These are phyloP conservation scores for Heliamphora pulchella DNA, from an alignment of 179 eudicot species.

Conservation along the genomic window DNA sequence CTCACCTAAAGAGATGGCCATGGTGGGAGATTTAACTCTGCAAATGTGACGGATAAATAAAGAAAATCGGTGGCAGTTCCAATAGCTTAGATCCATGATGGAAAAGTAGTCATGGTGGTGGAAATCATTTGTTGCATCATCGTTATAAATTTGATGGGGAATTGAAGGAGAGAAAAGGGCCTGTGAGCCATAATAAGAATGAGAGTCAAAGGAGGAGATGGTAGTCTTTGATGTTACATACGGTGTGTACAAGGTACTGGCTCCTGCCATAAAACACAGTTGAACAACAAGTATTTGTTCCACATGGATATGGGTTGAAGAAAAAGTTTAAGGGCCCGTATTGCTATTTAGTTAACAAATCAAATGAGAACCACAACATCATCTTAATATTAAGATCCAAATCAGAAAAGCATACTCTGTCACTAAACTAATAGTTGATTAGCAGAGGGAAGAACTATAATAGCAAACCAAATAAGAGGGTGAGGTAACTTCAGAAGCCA, in stretches of 20 bases:
- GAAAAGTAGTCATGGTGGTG: no score
- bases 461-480: not conserved
- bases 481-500: not conserved
- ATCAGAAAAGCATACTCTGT: not conserved
- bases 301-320: not conserved
- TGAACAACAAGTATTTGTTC: not conserved
- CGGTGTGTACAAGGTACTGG: not conserved
- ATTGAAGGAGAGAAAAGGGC: no score
- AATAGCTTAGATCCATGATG: no score
- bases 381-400: not conserved
- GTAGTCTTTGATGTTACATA: not conserved
- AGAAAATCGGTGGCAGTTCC: no score
- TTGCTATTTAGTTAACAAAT: not conserved
- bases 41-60: no score
- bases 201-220: no score
- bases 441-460: not conserved
- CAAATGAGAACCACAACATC: not conserved
- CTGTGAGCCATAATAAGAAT: no score
- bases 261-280: not conserved
- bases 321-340: not conserved
- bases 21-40: no score
- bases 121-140: no score
- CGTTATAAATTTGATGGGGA: no score
- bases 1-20: no score
- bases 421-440: not conserved